phyloP scores from a whole-genome alignment of 2,329 filamentous ascomycete genomes.

The Stromatinia cepivora region DNA sequence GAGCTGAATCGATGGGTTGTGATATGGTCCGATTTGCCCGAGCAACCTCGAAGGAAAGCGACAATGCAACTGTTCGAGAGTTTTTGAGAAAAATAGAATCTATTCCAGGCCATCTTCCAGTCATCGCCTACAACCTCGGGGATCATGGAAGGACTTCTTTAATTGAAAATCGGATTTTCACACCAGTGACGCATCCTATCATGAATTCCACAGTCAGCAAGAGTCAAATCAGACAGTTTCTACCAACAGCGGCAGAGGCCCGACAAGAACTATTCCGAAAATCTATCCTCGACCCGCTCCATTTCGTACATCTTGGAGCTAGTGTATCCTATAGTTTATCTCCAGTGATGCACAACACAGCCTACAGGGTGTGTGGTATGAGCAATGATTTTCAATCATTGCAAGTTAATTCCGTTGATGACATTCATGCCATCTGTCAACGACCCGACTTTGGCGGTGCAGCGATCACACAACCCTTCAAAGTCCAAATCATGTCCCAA shows the following conservation, averaged over 20 bases:
- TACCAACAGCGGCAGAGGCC: constrained; percentile 58
- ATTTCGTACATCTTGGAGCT: constrained; percentile 73
- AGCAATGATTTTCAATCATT: constrained; percentile 66
- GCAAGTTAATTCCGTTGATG: constrained; percentile 61
- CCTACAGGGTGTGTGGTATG: constrained; percentile 65
- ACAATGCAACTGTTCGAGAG: constrained; percentile 47
- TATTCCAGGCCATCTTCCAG: constrained; percentile 35
- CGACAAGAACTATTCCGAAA: constrained; percentile 66
- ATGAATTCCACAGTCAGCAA: constrained; percentile 55
- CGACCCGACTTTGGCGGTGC: constrained; percentile 71
- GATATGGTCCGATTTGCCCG: constrained; percentile 57
- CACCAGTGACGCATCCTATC: constrained; percentile 55
- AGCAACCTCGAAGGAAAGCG: constrained; percentile 49
- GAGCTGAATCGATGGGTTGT: constrained; percentile 53
- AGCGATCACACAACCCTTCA: constrained; percentile 72
- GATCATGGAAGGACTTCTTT: constrained; percentile 54
- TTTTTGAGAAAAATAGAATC: constrained; percentile 37
- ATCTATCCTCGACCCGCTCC: constrained; percentile 67
- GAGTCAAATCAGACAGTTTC: constrained; percentile 37
- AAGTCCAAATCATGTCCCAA: constrained; percentile 66
- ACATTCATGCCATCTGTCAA: constrained; percentile 62
- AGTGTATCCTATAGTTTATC: constrained; percentile 72
- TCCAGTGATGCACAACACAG: constrained; percentile 75
- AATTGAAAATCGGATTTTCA: constrained; percentile 58
- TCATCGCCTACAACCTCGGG: constrained; percentile 58